Evolutionary conservation across 208 protist species (phyloP), one percentile per base, ranked within the genome.

Genomic region (Wallacemonas sp.): DNA sequence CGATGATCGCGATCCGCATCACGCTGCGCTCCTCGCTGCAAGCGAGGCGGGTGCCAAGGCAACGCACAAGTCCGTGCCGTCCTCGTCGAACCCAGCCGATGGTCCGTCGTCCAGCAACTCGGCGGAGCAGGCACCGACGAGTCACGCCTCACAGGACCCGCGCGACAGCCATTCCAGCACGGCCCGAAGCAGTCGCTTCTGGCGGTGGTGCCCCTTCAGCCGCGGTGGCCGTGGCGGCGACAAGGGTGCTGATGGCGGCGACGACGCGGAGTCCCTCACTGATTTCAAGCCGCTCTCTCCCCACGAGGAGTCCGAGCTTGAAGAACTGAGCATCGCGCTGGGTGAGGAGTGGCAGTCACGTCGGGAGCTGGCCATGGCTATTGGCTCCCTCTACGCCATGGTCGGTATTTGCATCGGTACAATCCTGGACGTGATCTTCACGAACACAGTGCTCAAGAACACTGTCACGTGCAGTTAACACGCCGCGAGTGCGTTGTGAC

Each of bases 351-450:
- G 77, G 80, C 72, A 86, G 47, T 54, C 54, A 19, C 74, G 93
- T 36, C 78, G 87, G 19, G 91, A 97, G 68, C 36, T 96, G 34
- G 86, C 76, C 60, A 92, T 96, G 70, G 95, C 88, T 56, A 89
- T 95, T 47, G 89, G 84, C 17, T 66, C 84, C 2, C 49, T 98
- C 12, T 90, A 93, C 63, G 83, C 90, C 14, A 94, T 75, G 21
- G 23, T 91, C 6, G 94, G 92, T 43, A 97, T 94, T 49, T 87
- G 72, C 24, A 23, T 90, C 1, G 90, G 81, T 21, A 84, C 78
- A 17, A 29, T 87, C 2, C 60, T 94, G 2, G 80, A 87, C 38
- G 60, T 96, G 11, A 66, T 96, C 41, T 91, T 94, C 47, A 85
- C 87, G 12, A 88, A 92, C 64, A 90, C 85, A n/a, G 72, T 85